These are phyloP conservation scores for Xylariaceae sp. DNA, from an alignment of 2,329 filamentous ascomycete species.

Conservation along the genomic window DNA sequence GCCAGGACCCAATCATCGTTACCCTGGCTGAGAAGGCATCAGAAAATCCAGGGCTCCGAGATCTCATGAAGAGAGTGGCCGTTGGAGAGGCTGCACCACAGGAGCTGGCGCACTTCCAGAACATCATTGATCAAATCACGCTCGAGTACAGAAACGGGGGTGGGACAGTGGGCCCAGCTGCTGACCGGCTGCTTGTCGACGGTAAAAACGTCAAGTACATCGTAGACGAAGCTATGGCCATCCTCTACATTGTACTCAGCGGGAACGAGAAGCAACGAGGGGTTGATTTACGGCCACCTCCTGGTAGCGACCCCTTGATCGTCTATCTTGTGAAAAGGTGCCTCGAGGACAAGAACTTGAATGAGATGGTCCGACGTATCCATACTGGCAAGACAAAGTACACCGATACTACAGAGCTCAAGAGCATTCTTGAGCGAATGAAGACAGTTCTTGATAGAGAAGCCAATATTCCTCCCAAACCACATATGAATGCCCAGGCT, in stretches of 20 bases:
- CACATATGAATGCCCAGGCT: conserved; percentile 8
- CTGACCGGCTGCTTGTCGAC: conserved; percentile 54
- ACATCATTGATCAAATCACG: conserved; percentile 77
- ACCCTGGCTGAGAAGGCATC: conserved; percentile 74
- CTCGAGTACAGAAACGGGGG: conserved; percentile 47
- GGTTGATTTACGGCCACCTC: conserved; percentile 50
- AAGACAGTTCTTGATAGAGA: conserved; percentile 35
- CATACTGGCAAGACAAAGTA: conserved; percentile 50
- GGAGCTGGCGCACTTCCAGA: conserved; percentile 74
- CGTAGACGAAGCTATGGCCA: conserved; percentile 56
- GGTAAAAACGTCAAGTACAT: conserved; percentile 58
- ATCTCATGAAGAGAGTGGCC: conserved; percentile 80
- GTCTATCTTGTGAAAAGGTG: conserved; percentile 57
- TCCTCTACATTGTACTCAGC: conserved; percentile 56
- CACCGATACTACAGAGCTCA: conserved; percentile 54
- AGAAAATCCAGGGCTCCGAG: conserved; percentile 68
- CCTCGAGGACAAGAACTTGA: conserved; percentile 49
- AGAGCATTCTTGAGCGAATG: conserved; percentile 49
- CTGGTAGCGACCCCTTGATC: conserved; percentile 54
- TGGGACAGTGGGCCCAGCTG: conserved; percentile 49
- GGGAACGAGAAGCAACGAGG: conserved; percentile 58
- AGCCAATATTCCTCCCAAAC: conserved; percentile 34
- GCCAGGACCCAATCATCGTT: conserved; percentile 75
- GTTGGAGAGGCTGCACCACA: conserved; percentile 68
- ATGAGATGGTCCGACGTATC: conserved; percentile 53